Conservation (phyloP, 331 rosid genomes). For the Arachis monticola region DNA sequence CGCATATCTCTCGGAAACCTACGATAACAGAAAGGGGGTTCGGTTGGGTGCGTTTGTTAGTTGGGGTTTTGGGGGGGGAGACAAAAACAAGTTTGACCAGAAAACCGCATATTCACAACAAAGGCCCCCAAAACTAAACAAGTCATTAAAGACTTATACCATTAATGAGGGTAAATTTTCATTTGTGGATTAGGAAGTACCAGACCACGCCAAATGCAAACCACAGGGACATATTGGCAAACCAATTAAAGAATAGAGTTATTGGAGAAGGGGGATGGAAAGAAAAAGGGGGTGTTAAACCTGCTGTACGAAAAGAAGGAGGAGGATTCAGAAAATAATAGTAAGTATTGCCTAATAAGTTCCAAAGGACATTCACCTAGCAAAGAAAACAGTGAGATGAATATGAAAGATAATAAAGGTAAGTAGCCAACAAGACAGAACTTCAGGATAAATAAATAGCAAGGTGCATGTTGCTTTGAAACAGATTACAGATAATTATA, state of each 20-base stretch:
- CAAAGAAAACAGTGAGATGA: background rate
- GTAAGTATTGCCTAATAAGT: conserved; percentile 16
- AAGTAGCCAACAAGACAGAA: background rate
- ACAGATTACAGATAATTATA: background rate
- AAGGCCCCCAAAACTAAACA: conserved; percentile 7
- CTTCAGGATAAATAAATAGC: conserved; percentile 2
- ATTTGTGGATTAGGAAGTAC: conserved; percentile 1
- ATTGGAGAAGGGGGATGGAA: background rate
- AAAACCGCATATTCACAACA: background rate
- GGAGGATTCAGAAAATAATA: background rate
- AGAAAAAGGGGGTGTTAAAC: conserved; percentile 7
- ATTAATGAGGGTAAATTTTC: background rate
- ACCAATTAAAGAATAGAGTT: background rate
- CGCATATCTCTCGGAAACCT: conserved; percentile 24
- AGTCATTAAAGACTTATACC: background rate
- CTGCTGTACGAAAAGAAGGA: conserved; percentile 28
- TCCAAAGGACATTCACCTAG: background rate
- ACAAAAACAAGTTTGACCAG: background rate
- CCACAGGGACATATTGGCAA: background rate
- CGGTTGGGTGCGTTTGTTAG: too few relatives aligned
- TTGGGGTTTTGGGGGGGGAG: background rate
- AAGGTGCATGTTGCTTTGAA: conserved; percentile 7
- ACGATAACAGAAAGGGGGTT: background rate
- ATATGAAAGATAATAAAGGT: background rate
- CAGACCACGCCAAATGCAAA: conserved; percentile 14